phyloP scores from a whole-genome alignment of 495 filamentous ascomycete genomes.

The Tirmania nivea region DNA sequence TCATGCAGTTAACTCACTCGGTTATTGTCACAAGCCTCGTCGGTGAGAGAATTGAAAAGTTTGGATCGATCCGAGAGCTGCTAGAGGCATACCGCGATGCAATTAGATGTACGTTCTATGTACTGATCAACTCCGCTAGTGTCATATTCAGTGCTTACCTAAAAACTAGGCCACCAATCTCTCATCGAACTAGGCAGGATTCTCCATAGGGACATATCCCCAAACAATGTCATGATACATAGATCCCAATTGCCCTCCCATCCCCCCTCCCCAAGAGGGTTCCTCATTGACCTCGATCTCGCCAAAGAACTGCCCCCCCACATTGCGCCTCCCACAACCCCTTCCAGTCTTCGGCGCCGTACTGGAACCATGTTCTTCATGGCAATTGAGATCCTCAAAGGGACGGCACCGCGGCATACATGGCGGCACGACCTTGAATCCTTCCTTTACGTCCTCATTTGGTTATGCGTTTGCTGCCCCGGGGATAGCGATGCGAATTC shows the following conservation, averaged over 20 bases:
- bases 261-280: background rate
- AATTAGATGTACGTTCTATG: no score
- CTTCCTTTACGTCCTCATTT: constrained; percentile 14
- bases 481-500: no score
- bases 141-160: no score
- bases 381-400: constrained; percentile 9
- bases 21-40: no score
- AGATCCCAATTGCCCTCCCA: no score
- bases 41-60: no score
- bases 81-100: no score
- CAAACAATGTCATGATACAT: constrained; percentile 1
- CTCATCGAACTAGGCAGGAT: background rate
- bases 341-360: background rate
- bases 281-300: constrained; percentile 1
- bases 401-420: constrained; percentile 1
- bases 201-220: constrained; percentile 1
- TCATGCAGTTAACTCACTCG: no score
- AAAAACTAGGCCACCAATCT: background rate
- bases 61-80: no score
- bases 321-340: background rate
- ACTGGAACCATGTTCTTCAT: constrained; percentile 9
- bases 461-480: constrained; percentile 2
- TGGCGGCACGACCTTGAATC: constrained; percentile 13
- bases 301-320: background rate
- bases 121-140: no score